Conservation (phyloP, 1,139 yeast genomes). For the Suhomyces bolitotheri region DNA sequence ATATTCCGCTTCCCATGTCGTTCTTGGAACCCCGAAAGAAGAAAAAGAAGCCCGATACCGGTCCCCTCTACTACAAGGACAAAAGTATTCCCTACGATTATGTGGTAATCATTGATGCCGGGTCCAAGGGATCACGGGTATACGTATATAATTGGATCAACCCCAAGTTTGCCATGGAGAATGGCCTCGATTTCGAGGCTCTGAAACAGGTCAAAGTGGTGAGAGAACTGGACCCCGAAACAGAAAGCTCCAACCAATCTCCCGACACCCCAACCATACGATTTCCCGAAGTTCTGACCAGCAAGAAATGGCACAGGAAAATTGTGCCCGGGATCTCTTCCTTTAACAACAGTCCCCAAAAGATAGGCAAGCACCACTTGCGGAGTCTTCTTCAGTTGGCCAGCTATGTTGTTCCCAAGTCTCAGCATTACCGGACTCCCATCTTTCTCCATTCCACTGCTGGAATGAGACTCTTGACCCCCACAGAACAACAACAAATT, state of each 20-base stretch:
- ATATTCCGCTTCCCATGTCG: too few species aligned
- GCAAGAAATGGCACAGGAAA: conserved; percentile 58
- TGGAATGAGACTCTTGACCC: conserved; percentile 69
- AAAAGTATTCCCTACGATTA: conserved; percentile 60
- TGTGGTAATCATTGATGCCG: conserved; percentile 76
- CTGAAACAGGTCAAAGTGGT: conserved; percentile 2
- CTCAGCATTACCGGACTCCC: conserved; percentile 73
- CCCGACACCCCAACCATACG: neutral
- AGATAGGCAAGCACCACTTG: conserved; percentile 62
- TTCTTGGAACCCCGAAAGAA: conserved; percentile 9
- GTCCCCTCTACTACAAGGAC: conserved; percentile 28
- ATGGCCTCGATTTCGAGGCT: conserved; percentile 20
- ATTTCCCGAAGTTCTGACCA: conserved; percentile 47
- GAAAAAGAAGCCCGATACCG: conserved; percentile 16
- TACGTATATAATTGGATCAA: conserved; percentile 71
- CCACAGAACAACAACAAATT: conserved; percentile 52
- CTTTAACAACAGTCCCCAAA: conserved; percentile 50
- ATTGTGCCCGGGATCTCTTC: conserved; percentile 69
- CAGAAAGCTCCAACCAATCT: neutral
- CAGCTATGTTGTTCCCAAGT: conserved; percentile 58
- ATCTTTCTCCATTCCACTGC: conserved; percentile 79
- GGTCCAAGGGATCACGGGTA: conserved; percentile 78
- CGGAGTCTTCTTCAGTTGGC: conserved; percentile 56
- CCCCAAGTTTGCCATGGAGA: conserved; percentile 35
- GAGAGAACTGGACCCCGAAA: conserved; percentile 1